A percentile compares a stretch with the other conserved stretches of the same genome.
These are phyloP conservation scores for Musa schizocarpa DNA, from an alignment of 176 grass and related monocot genomes.

Conservation along the genomic window DNA sequence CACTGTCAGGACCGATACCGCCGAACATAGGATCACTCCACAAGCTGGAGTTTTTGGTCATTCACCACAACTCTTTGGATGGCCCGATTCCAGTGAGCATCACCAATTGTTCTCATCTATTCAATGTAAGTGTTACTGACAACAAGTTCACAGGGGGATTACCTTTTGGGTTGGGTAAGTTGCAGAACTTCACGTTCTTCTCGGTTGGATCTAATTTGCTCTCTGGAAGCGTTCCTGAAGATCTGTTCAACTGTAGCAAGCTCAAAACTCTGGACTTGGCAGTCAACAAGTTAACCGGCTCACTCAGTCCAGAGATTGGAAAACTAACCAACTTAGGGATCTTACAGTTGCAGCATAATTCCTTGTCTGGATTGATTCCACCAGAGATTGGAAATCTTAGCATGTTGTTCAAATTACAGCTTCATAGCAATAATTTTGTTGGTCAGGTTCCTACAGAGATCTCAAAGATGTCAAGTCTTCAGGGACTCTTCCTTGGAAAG, in stretches of 20 bases:
- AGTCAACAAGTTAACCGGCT: conserved; percentile 38
- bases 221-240: conserved; percentile 48
- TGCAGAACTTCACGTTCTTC: conserved; percentile 40
- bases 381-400: conserved; percentile 63
- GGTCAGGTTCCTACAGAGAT: conserved; percentile 38
- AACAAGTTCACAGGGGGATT: conserved; percentile 49
- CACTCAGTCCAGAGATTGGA: conserved; percentile 38
- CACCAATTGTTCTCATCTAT: conserved; percentile 48
- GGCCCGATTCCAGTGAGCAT: conserved; percentile 60
- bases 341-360: conserved; percentile 47
- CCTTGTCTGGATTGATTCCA: conserved; percentile 48
- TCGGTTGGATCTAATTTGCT: conserved; percentile 19
- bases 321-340: conserved; percentile 23
- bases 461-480: conserved; percentile 40
- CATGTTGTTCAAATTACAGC: conserved; percentile 23
- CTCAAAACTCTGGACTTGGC: conserved; percentile 34
- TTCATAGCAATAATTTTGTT: conserved; percentile 35
- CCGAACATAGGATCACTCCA: conserved; percentile 36
- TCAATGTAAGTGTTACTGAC: conserved; percentile 41
- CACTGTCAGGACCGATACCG: conserved; percentile 51
- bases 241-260: conserved; percentile 47
- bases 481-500: conserved; percentile 29
- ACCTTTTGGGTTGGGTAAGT: conserved; percentile 38
- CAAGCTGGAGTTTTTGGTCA: conserved; percentile 30
- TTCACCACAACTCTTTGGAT: conserved; percentile 31